Percentiles rank a stretch among this genome's conserved stretches.
Conservation (phyloP, 768 basidiomycete genomes). For the Tremella fuciformis region DNA sequence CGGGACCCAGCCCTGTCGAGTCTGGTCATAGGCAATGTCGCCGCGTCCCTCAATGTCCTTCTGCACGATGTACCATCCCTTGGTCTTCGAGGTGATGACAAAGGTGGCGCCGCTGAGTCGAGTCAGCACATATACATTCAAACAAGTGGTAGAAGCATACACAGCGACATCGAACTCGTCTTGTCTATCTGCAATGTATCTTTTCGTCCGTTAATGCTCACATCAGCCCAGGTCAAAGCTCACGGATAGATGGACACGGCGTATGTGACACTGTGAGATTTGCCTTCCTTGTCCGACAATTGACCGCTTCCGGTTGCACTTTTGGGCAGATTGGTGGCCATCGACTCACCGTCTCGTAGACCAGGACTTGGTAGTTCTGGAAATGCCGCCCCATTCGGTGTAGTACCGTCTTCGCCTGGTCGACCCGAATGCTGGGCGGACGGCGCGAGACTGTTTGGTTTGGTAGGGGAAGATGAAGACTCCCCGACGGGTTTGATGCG, state of each 20-base stretch:
- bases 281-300: slow-evolving; percentile 53
- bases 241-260: slow-evolving; percentile 93
- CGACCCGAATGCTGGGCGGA: slow-evolving; percentile 11
- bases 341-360: slow-evolving; percentile 26
- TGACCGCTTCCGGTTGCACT: slow-evolving; percentile 32
- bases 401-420: slow-evolving; percentile 32
- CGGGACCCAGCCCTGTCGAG: slow-evolving; percentile 94
- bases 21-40: slow-evolving; percentile 67
- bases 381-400: slow-evolving; percentile 31
- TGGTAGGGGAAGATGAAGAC: slow-evolving; percentile 31
- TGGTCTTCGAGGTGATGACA: slow-evolving; percentile 85
- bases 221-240: slow-evolving; percentile 1
- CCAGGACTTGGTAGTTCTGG: slow-evolving; percentile 50
- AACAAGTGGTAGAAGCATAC: slow-evolving; percentile 58
- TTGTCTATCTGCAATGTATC: slow-evolving; percentile 93
- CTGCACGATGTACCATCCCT: slow-evolving; percentile 99
- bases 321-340: slow-evolving; percentile 6
- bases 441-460: slow-evolving; percentile 28
- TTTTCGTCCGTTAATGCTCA: slow-evolving; percentile 1
- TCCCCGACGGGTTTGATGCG: slow-evolving; percentile 32
- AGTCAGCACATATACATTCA: slow-evolving; percentile 14
- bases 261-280: slow-evolving; percentile 65
- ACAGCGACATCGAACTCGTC: slow-evolving; percentile 98
- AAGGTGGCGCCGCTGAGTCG: slow-evolving; percentile 77
- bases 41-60: slow-evolving; percentile 84